These are phyloP conservation scores for Coemansia sp. DNA, from an alignment of 192 early-diverging fungal species.

Conservation along the genomic window DNA sequence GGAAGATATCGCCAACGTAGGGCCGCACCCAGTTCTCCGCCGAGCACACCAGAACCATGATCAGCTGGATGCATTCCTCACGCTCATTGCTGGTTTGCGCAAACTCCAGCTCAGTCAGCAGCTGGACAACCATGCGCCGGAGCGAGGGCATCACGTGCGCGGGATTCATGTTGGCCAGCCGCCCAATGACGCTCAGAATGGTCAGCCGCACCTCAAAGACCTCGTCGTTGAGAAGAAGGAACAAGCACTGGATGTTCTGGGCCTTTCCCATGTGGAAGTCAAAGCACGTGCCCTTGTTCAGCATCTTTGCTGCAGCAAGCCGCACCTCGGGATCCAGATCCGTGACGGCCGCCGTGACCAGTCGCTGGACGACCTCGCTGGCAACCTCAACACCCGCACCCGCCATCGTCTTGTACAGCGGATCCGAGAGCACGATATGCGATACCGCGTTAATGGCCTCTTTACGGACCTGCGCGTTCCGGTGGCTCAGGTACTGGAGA, in stretches of 20 bases:
- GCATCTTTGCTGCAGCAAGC: constrained; percentile 21
- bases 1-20: constrained; percentile 88
- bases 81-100: constrained; percentile 60
- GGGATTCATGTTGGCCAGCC: constrained; percentile 88
- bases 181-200: constrained; percentile 83
- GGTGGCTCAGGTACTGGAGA: constrained; percentile 81
- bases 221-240: constrained; percentile 93
- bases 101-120: constrained; percentile 93
- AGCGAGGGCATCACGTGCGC: constrained; percentile 95
- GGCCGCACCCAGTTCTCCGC: constrained; percentile 88
- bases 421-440: constrained; percentile 82
- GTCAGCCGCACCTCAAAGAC: constrained; percentile 85
- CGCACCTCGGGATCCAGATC: constrained; percentile 60
- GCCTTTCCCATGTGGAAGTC: constrained; percentile 91
- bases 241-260: constrained; percentile 87
- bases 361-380: constrained; percentile 81
- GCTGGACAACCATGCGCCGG: constrained; percentile 85
- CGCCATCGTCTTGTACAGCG: constrained; percentile 77
- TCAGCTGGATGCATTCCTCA: constrained; percentile 59
- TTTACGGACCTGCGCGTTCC: constrained; percentile 73
- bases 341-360: constrained; percentile 85
- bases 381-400: constrained; percentile 81
- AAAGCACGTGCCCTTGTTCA: constrained; percentile 69
- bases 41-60: constrained; percentile 77
- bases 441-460: constrained; percentile 77